Base-by-base conservation (phyloP, 2,329 filamentous ascomycete genomes). In the Elsinoe ampelina region DNA sequence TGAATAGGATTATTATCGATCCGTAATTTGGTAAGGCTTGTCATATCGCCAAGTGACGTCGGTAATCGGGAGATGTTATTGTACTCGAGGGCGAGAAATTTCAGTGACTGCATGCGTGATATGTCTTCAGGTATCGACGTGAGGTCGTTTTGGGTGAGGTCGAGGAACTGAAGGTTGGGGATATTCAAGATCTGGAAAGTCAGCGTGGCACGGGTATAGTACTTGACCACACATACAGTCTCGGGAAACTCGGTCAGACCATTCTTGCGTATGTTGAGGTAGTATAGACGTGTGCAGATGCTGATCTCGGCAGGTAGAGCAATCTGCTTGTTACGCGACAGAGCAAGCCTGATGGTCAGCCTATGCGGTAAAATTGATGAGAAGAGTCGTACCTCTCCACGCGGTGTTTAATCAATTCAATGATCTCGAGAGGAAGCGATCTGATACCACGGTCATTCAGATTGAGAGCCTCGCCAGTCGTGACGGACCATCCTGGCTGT, bases 121-220 rank as follows among this genome's bases (percentile, higher is more conserved):
- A 96, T 87, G 55, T 91, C 86, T 47, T 85, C 81, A 0, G 92
- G 90, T 1, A 97, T 79, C 8, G 80, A 75, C 48, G 80, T 81
- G 60, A 97, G 83, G 69, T 86, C 89, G 69, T 97, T 97, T 64
- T 88, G 83, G 68, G 90, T 91, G 56, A 97, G 79, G 72, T 97
- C 92, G 60, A 97, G 80, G 58, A 96, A 95, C 72, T 97, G 91
- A 57, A 97, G 80, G 34, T 89, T 87, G 54, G 82, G 85, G 60
- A 97, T 79, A 70, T 90, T 84, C 68, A 92, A 91, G 58, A 97
- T 81, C 90, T 95, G 67, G 62, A 52, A 65, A 57, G 59, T 70
- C 65, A 48, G 19, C 10, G 15, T 12, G 17, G 13, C 15, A 26
- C 13, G 38, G 4, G 4, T 7, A 20, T 12, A 12, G 41, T 10